A percentile compares a stretch with the other conserved stretches of the same genome.
Evolutionary conservation across 129 eudicot genomes (phyloP).

Genomic region (carrot (Daucus carota)): DNA sequence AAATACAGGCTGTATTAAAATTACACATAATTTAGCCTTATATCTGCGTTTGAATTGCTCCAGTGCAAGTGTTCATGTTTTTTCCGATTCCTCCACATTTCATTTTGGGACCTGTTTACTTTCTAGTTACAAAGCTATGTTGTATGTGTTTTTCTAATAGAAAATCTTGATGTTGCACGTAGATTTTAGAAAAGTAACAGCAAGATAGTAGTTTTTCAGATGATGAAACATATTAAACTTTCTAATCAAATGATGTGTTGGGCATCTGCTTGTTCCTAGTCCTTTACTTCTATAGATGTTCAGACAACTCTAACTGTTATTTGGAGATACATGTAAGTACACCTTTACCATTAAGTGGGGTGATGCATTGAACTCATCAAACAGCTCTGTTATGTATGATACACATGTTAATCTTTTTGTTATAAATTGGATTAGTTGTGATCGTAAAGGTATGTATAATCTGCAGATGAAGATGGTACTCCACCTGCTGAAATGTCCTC

Average conservation of each 20-base stretch:
- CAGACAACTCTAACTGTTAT: not conserved
- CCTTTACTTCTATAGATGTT: not conserved
- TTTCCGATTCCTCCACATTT: no score
- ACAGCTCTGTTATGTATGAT: not conserved
- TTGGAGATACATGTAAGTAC: not conserved
- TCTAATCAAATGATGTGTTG: not conserved
- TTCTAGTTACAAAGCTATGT: no score
- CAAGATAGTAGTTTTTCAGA: not conserved
- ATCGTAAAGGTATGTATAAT: not conserved
- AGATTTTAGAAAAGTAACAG: not conserved
- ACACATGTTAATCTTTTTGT: no score
- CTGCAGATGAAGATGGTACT: conserved; percentile 34
- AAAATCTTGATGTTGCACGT: not conserved
- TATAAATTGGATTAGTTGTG: not conserved
- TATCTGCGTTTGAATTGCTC: not conserved
- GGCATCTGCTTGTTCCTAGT: not conserved
- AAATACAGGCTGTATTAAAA: not conserved
- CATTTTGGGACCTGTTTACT: no score
- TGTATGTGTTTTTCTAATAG: no score
- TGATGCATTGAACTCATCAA: not conserved
- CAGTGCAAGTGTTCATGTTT: not conserved
- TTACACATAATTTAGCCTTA: not conserved
- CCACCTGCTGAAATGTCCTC: conserved; percentile 11
- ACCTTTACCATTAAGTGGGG: not conserved
- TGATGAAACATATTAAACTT: not conserved